These are phyloP conservation scores for Hirsutella thompsonii DNA, from an alignment of 2,329 filamentous ascomycete species.

Conservation along the genomic window DNA sequence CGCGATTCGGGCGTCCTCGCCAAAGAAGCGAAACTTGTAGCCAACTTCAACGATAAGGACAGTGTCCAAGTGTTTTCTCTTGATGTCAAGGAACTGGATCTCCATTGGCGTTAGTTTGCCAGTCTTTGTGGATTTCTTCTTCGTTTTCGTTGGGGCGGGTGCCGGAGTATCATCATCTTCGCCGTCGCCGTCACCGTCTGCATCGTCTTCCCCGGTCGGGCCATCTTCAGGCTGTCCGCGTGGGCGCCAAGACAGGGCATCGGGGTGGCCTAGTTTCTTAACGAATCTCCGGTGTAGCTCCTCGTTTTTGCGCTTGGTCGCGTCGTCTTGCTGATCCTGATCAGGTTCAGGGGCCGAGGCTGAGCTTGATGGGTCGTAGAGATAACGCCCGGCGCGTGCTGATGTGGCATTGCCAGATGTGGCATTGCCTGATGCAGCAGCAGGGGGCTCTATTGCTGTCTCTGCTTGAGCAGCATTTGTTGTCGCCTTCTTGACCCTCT, in stretches of 20 bases:
- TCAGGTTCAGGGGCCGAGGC: constrained; percentile 21
- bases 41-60: constrained; percentile 88
- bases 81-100: constrained; percentile 85
- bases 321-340: constrained; percentile 33
- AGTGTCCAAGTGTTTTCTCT: constrained; percentile 79
- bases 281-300: constrained; percentile 76
- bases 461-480: constrained; percentile 20
- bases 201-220: constrained; percentile 39
- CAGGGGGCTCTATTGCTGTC: background rate
- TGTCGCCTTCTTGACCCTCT: constrained; percentile 28
- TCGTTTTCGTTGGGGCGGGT: constrained; percentile 24
- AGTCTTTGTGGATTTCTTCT: constrained; percentile 58
- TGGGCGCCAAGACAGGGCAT: constrained; percentile 59
- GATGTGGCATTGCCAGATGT: constrained; percentile 12
- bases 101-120: constrained; percentile 90
- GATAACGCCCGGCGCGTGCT: constrained; percentile 36
- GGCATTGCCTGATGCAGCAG: constrained; percentile 2
- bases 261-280: constrained; percentile 75
- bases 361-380: constrained; percentile 33
- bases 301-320: constrained; percentile 45
- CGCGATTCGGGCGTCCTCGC: constrained; percentile 81
- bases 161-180: constrained; percentile 37
- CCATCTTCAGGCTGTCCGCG: constrained; percentile 41
- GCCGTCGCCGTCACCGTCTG: constrained; percentile 37
- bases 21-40: constrained; percentile 96